Percentiles rank a stretch among this genome's conserved stretches.
Evolutionary conservation across 2,329 filamentous ascomycete genomes (phyloP).

Genomic region (Colletotrichum tanaceti): DNA sequence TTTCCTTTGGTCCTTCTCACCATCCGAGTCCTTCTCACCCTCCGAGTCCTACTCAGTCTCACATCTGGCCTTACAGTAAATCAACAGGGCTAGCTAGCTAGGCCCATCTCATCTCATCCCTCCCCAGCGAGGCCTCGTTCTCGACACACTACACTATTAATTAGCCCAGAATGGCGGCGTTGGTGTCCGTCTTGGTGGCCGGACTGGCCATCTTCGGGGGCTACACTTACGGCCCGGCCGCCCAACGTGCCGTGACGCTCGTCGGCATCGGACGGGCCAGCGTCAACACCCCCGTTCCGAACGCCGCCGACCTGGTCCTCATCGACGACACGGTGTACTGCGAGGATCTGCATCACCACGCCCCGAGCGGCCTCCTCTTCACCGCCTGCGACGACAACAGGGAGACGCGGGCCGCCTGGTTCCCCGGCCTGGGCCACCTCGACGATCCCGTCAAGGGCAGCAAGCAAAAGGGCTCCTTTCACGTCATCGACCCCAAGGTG

Average conservation of each 20-base stretch:
- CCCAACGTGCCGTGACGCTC: constrained; percentile 32
- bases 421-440: constrained; percentile 59
- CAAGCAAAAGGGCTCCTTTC: constrained; percentile 57
- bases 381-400: constrained; percentile 64
- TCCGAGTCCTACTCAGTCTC: no score
- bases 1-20: no score
- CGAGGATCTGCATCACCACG: constrained; percentile 70
- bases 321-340: constrained; percentile 67
- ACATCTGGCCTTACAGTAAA: no score
- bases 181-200: constrained; percentile 25
- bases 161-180: constrained; percentile 15
- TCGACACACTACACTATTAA: not conserved
- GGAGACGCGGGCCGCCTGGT: constrained; percentile 60
- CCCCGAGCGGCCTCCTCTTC: constrained; percentile 61
- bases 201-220: constrained; percentile 30
- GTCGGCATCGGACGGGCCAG: constrained; percentile 47
- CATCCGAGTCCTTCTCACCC: no score
- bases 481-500: constrained; percentile 67
- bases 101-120: no score
- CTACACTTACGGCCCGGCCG: constrained; percentile 20
- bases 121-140: no score
- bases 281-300: constrained; percentile 41
- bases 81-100: no score
- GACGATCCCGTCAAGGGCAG: constrained; percentile 52
- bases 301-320: constrained; percentile 49